Percentiles rank a stretch among this genome's conserved stretches.
These are phyloP conservation scores for Taphrina sp. DNA, from an alignment of 1,139 yeast species.

Conservation along the genomic window DNA sequence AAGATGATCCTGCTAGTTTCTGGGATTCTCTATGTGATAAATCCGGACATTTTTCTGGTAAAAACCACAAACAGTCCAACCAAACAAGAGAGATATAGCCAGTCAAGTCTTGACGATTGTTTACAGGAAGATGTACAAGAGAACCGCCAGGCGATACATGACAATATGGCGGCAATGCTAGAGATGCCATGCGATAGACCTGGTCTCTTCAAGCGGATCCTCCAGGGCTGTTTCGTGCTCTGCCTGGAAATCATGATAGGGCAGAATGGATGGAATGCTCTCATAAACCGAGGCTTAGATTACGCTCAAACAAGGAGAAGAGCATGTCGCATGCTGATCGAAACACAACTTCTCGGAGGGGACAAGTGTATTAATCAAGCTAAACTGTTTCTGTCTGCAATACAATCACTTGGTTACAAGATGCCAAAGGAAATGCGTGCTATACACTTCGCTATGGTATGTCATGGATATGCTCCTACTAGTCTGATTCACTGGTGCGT, in stretches of 20 bases:
- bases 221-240: conserved; percentile 15
- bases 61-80: background rate
- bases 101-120: conserved; percentile 4
- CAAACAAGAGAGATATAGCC: conserved; percentile 2
- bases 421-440: conserved; percentile 24
- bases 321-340: conserved; percentile 39
- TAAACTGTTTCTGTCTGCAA: conserved; percentile 33
- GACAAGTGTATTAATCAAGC: conserved; percentile 36
- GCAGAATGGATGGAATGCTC: conserved; percentile 18
- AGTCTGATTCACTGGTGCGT: conserved; percentile 6
- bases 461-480: conserved; percentile 14
- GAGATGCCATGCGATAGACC: conserved; percentile 19
- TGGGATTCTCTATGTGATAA: conserved; percentile 6
- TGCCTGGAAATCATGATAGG: conserved; percentile 8
- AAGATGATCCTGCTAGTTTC: conserved; percentile 8
- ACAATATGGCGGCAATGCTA: conserved; percentile 14
- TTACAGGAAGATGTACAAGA: conserved; percentile 21
- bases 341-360: conserved; percentile 42
- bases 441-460: conserved; percentile 19
- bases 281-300: conserved; percentile 14
- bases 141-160: conserved; percentile 11
- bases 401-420: conserved; percentile 13
- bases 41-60: conserved; percentile 6
- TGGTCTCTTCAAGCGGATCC: conserved; percentile 17
- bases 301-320: conserved; percentile 36